A percentile compares a stretch with the other conserved stretches of the same genome.
Evolutionary conservation across 345 rosid species (phyloP).

Genomic region (Syzygium aromaticum): DNA sequence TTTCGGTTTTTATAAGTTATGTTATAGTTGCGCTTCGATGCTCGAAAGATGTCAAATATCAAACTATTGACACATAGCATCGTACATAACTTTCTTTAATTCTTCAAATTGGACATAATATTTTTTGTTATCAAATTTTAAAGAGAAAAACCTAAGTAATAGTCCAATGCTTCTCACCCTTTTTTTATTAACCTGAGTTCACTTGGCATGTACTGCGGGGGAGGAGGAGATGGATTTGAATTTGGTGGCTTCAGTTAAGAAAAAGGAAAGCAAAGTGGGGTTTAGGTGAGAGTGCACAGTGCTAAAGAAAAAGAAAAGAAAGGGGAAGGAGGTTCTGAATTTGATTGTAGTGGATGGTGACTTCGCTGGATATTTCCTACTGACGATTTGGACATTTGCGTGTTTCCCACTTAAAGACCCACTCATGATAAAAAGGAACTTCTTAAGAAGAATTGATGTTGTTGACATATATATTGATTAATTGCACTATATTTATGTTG

Average conservation of each 20-base stretch:
- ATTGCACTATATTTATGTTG: not conserved
- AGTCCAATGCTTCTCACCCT: not conserved
- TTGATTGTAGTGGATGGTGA: not conserved
- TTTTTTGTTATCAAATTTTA: not conserved
- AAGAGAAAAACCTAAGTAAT: not conserved
- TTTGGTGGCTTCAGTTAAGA: not conserved
- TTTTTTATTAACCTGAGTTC: not conserved
- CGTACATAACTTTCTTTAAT: not conserved
- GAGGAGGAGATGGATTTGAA: not conserved
- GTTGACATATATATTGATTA: not conserved
- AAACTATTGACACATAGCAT: rapidly evolving
- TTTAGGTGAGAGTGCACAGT: not conserved
- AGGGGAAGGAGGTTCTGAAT: not conserved
- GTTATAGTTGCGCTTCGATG: not conserved
- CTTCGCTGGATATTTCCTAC: not conserved
- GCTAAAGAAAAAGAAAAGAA: not conserved
- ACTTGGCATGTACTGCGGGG: not conserved
- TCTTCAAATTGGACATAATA: not conserved
- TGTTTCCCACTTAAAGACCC: not conserved
- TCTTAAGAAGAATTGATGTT: not conserved
- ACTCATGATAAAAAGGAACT: not conserved
- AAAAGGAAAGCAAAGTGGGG: not conserved
- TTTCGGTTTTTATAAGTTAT: not conserved
- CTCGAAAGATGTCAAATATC: not conserved
- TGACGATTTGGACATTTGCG: not conserved